phyloP scores from a whole-genome alignment of 495 filamentous ascomycete genomes.

The Neurospora sp. region DNA sequence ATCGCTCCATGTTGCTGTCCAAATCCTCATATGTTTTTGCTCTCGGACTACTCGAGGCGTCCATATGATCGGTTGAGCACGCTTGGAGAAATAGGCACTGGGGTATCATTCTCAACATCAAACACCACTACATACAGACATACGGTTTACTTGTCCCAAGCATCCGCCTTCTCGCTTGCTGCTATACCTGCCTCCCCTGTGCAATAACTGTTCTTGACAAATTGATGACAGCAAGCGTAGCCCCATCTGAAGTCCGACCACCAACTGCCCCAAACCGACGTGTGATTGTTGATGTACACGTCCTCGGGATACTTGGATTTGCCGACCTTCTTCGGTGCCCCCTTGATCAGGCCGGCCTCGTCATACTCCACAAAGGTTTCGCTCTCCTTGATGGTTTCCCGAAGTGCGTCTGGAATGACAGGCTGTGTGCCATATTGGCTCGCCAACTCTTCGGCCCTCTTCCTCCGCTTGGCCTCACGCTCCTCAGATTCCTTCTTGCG shows the following conservation, averaged over 20 bases:
- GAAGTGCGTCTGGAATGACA: constrained; percentile 50
- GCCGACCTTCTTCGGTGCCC: constrained; percentile 58
- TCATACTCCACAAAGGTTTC: constrained; percentile 96
- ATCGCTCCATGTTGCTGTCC: not conserved
- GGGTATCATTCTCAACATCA: constrained; percentile 20
- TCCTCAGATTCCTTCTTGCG: constrained; percentile 71
- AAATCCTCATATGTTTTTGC: not conserved
- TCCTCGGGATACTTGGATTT: constrained; percentile 91
- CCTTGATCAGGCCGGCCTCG: constrained; percentile 79
- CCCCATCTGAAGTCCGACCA: constrained; percentile 94
- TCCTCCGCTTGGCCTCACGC: constrained; percentile 52
- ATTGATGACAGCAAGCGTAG: constrained; percentile 92
- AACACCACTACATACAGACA: not conserved
- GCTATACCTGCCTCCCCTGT: constrained; percentile 76
- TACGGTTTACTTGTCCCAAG: constrained; percentile 15
- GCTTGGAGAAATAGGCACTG: not conserved
- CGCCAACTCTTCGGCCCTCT: constrained; percentile 58
- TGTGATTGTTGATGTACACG: constrained; percentile 81
- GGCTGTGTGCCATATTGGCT: constrained; percentile 80
- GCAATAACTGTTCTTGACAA: constrained; percentile 92
- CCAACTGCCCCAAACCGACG: constrained; percentile 92
- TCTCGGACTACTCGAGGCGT: not conserved
- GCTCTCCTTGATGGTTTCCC: constrained; percentile 62
- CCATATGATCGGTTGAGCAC: not conserved
- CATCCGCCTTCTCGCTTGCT: constrained; percentile 29